Evolutionary conservation across 306 rosid genomes (phyloP).

Genomic region (Prunus fruticosa): DNA sequence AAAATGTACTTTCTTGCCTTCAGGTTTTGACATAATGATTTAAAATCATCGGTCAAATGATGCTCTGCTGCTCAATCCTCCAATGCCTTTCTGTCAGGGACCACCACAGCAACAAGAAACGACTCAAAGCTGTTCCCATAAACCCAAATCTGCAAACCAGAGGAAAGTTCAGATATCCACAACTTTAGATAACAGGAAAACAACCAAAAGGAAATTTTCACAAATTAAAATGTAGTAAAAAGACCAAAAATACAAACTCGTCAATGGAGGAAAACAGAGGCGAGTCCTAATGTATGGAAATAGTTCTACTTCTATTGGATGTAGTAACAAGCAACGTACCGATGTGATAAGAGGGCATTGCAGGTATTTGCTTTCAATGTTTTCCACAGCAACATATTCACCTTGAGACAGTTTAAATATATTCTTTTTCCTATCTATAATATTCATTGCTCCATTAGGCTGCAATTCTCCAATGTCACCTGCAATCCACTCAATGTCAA

Average conservation of each 20-base stretch:
- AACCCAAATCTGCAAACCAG: constrained; percentile 69
- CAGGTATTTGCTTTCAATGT: constrained; percentile 66
- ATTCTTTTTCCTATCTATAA: constrained; percentile 84
- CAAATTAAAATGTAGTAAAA: not conserved
- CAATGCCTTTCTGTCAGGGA: constrained; percentile 69
- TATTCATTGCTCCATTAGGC: constrained; percentile 81
- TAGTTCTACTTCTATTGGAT: no score
- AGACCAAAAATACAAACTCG: not conserved
- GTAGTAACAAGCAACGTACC: constrained; percentile 45
- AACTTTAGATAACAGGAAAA: not conserved
- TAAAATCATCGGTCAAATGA: constrained; percentile 49
- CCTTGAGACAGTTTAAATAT: constrained; percentile 95
- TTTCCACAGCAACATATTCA: constrained; percentile 90
- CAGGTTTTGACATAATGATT: constrained; percentile 64
- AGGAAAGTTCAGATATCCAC: constrained; percentile 3
- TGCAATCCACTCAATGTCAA: constrained; percentile 31
- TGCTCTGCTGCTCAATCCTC: constrained; percentile 78
- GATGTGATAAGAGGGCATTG: constrained; percentile 79
- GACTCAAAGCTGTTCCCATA: constrained; percentile 96
- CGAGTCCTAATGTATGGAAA: no score
- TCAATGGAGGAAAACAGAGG: no score
- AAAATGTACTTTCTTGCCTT: constrained; percentile 70
- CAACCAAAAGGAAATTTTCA: not conserved
- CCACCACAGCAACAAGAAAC: constrained; percentile 83
- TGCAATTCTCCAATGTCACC: constrained; percentile 99